Evolutionary conservation across 2,329 filamentous ascomycete genomes (phyloP), one percentile per base, ranked within the genome.

Genomic region (Blastomyces percursus): DNA sequence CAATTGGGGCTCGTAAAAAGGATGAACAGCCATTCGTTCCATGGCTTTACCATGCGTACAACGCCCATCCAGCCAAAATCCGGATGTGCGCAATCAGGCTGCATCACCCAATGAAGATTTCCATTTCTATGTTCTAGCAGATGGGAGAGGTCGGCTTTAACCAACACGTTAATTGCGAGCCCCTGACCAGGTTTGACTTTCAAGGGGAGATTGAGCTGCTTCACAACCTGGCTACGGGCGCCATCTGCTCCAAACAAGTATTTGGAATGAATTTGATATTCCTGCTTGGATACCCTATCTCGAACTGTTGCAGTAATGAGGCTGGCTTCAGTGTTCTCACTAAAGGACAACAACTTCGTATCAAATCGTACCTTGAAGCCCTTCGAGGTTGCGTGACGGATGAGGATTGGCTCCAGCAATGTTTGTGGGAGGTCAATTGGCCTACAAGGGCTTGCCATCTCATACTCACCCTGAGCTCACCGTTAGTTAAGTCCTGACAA

Each of bases 201-300:
- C 44, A 83, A 66, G 4, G 80, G 80, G 19, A 83, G 74, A 14
- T 77, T 68, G 1, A 82, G 72, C 64, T 81, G 75, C 19, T 73
- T 69, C 50, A 81, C 71, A 11, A 83, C 74, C 62, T 72, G 75
- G 69, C 77, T 81, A 55, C 77, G 70, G 0, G 74, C 79, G 19
- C 79, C 84, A 69, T 87, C 84, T 54, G 80, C 82, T 2, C 84
- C 84, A 64, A 86, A 84, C 8, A 87, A 72, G 65, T 82, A 86
- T 61, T 79, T 80, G 0, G 82, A 79, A 9, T 75, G 74, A 48
- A 86, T 77, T 30, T 67, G 65, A 69, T 81, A 84, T 14, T 71
- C 64, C 1, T 66, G 46, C 0, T 71, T 69, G 0, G 75, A 72
- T 5, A 78, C 42, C 6, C 71, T 71, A 62, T 80, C 78, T 12